Evolutionary conservation across 78 protist species (phyloP).

Genomic region (Dictyostelium discoideum): DNA sequence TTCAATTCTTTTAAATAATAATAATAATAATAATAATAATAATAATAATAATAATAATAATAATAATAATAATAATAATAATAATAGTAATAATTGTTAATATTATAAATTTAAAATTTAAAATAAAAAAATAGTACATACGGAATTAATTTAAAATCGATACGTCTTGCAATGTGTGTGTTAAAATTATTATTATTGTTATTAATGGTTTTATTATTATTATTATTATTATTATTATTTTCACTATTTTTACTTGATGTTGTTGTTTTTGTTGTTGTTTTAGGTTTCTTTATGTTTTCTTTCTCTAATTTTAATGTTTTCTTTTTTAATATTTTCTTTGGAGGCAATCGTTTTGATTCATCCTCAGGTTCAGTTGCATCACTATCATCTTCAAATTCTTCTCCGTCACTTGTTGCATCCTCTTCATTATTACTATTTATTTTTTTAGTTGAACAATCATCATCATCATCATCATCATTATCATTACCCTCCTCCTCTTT

Average conservation of each 20-base stretch:
- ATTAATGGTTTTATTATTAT: background rate
- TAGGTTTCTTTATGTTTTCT: background rate
- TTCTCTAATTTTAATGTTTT: background rate
- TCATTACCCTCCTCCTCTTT: background rate
- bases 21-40: too few species aligned
- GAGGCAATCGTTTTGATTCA: background rate
- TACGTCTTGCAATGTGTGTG: conserved; percentile 32
- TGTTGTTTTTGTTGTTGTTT: background rate
- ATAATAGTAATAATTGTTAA: too few species aligned
- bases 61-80: too few species aligned
- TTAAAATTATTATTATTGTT: background rate
- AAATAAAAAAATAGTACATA: background rate
- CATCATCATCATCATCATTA: background rate
- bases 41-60: too few species aligned
- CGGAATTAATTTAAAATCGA: conserved; percentile 58
- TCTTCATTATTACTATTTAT: background rate
- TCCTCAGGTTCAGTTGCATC: conserved; percentile 30
- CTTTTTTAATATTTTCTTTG: background rate
- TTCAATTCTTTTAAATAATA: background rate
- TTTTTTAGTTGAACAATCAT: background rate
- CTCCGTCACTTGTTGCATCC: background rate
- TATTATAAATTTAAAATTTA: background rate
- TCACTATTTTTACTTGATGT: background rate
- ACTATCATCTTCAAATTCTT: background rate
- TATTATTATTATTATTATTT: background rate